Conservation (phyloP, 1,284 basidiomycete species). For the Apiotrichum sp. region DNA sequence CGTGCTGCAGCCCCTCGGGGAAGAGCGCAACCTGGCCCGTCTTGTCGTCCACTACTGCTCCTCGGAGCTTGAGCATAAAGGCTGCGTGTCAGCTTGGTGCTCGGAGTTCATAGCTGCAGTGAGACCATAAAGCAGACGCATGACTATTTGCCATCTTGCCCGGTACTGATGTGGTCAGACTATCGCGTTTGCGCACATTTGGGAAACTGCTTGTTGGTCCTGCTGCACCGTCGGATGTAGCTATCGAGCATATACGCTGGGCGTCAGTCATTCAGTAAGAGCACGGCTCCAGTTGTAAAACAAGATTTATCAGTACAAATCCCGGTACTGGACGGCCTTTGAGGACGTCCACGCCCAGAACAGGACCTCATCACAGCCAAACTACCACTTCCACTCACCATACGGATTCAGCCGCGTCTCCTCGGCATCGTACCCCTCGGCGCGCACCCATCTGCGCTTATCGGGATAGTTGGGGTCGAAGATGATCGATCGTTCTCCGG, state of each 20-base stretch:
- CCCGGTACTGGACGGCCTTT: not conserved
- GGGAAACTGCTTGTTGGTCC: slow-evolving; percentile 5
- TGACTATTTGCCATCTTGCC: not conserved
- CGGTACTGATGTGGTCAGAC: no score
- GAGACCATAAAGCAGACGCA: not conserved
- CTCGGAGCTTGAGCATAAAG: slow-evolving; percentile 18
- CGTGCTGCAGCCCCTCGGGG: slow-evolving; percentile 16
- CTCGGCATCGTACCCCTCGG: not conserved
- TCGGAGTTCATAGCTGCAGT: no score
- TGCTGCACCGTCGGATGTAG: slow-evolving; percentile 9
- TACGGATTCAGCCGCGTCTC: not conserved
- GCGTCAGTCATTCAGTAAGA: not conserved
- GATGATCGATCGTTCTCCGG: not conserved
- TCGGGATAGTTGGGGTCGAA: slow-evolving; percentile 1
- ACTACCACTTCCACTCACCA: not conserved
- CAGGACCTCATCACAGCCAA: no score
- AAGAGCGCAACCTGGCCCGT: not conserved
- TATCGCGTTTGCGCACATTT: slow-evolving; percentile 2
- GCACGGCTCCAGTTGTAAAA: no score
- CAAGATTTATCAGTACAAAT: not conserved
- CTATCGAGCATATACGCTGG: slow-evolving; percentile 11
- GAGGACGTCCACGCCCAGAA: not conserved
- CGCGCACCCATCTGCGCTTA: not conserved
- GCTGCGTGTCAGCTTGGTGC: slow-evolving; percentile 1
- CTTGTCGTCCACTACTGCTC: not conserved